Evolutionary conservation across 2,329 filamentous ascomycete genomes (phyloP).

Genomic region (Neocucurbitaria cava): DNA sequence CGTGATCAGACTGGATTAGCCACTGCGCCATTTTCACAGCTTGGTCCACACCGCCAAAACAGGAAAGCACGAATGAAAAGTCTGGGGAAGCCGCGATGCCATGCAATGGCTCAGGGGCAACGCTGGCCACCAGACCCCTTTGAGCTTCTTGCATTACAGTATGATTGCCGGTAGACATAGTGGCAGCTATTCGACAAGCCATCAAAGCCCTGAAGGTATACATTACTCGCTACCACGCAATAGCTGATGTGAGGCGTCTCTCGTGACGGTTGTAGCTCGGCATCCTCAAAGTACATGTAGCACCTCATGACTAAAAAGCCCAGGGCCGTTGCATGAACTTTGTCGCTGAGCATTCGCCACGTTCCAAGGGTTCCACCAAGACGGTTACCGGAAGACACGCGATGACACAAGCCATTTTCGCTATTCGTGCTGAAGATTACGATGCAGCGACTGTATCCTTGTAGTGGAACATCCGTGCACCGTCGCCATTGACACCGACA

Average conservation of each 20-base stretch:
- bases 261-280: constrained; percentile 17
- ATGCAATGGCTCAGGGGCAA: constrained; percentile 16
- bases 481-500: constrained; percentile 11
- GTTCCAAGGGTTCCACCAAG: constrained; percentile 17
- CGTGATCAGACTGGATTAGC: constrained; percentile 31
- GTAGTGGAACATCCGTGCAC: constrained; percentile 26
- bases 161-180: constrained; percentile 25
- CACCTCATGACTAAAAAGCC: constrained; percentile 24
- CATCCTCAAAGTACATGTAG: constrained; percentile 2
- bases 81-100: constrained; percentile 24
- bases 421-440: constrained; percentile 37
- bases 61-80: constrained; percentile 24
- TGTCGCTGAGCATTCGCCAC: constrained; percentile 30
- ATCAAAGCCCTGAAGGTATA: not conserved
- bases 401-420: constrained; percentile 38
- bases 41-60: constrained; percentile 27
- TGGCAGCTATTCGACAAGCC: constrained; percentile 19
- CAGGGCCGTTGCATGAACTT: constrained; percentile 12
- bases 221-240: constrained; percentile 8
- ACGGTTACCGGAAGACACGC: constrained; percentile 20
- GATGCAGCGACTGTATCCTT: constrained; percentile 32
- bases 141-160: constrained; percentile 27
- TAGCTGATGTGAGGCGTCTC: constrained; percentile 13
- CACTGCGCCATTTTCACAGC: constrained; percentile 41
- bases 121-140: constrained; percentile 14